Evolutionary conservation across 139 green algal genomes (phyloP).

Genomic region (Nannochloris sp.): DNA sequence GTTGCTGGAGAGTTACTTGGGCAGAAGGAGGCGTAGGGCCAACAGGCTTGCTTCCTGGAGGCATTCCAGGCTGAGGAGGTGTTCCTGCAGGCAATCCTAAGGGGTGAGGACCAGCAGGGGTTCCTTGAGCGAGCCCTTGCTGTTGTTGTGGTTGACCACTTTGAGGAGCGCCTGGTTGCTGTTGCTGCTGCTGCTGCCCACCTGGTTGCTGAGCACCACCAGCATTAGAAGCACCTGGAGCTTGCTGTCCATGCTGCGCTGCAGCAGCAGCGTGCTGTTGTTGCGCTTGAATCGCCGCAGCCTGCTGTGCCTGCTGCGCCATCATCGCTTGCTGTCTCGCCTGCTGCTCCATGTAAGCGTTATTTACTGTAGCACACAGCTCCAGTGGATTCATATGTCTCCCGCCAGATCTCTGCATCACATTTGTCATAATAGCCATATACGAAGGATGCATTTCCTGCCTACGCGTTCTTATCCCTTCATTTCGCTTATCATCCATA

Average conservation of each 20-base stretch:
- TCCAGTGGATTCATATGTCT: slow-evolving; percentile 15
- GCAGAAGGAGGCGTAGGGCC: not conserved
- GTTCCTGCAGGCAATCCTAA: not conserved
- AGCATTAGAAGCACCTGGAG: not conserved
- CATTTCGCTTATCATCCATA: slow-evolving; percentile 19
- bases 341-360: slow-evolving; percentile 7
- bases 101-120: not conserved
- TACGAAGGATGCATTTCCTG: slow-evolving; percentile 32
- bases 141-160: not conserved
- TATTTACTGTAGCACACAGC: slow-evolving; percentile 13
- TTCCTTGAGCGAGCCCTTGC: not conserved
- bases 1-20: slow-evolving; percentile 26
- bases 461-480: slow-evolving; percentile 1
- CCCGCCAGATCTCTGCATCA: slow-evolving; percentile 22
- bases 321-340: slow-evolving; percentile 11
- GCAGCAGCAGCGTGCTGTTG: not conserved
- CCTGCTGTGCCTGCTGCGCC: slow-evolving; percentile 11
- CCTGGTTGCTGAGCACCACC: slow-evolving; percentile 8
- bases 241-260: not conserved
- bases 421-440: not conserved
- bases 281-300: slow-evolving; percentile 16
- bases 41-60: not conserved
- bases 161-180: not conserved
- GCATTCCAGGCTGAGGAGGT: not conserved
- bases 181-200: slow-evolving; percentile 2